Conservation (phyloP, 768 basidiomycete species). For the Arthromyces matolae region DNA sequence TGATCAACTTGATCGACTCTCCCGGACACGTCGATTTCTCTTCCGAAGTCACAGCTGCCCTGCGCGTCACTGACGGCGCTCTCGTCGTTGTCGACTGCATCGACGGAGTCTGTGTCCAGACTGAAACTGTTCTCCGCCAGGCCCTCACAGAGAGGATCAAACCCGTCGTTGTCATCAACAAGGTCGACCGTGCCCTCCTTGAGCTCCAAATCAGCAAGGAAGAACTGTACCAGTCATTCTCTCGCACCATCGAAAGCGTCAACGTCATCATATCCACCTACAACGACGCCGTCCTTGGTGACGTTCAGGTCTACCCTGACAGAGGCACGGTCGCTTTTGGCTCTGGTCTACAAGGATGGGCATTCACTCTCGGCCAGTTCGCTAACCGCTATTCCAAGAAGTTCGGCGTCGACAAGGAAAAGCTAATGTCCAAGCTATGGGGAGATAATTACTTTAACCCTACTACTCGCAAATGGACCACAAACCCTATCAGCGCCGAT, state of each 20-base stretch:
- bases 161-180: slow-evolving; percentile 99
- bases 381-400: slow-evolving; percentile 92
- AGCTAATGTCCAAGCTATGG: slow-evolving; percentile 97
- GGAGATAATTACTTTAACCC: slow-evolving; percentile 99
- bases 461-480: slow-evolving; percentile 92
- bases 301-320: slow-evolving; percentile 98
- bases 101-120: slow-evolving; percentile 99
- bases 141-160: slow-evolving; percentile 97
- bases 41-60: slow-evolving; percentile 97
- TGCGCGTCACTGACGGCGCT: slow-evolving; percentile 99
- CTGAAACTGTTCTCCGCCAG: slow-evolving; percentile 97
- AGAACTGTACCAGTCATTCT: slow-evolving; percentile 94
- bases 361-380: slow-evolving; percentile 97
- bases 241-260: slow-evolving; percentile 92
- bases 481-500: slow-evolving; percentile 67
- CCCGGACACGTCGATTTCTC: slow-evolving; percentile 99
- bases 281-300: slow-evolving; percentile 88
- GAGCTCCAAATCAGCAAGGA: slow-evolving; percentile 97
- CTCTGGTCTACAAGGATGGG: slow-evolving; percentile 99
- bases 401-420: slow-evolving; percentile 97
- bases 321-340: slow-evolving; percentile 97
- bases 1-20: slow-evolving; percentile 99
- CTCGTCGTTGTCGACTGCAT: slow-evolving; percentile 99
- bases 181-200: slow-evolving; percentile 97
- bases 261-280: slow-evolving; percentile 99